Base-by-base conservation (phyloP, 768 basidiomycete genomes). In the Leucogyrophana mollusca region DNA sequence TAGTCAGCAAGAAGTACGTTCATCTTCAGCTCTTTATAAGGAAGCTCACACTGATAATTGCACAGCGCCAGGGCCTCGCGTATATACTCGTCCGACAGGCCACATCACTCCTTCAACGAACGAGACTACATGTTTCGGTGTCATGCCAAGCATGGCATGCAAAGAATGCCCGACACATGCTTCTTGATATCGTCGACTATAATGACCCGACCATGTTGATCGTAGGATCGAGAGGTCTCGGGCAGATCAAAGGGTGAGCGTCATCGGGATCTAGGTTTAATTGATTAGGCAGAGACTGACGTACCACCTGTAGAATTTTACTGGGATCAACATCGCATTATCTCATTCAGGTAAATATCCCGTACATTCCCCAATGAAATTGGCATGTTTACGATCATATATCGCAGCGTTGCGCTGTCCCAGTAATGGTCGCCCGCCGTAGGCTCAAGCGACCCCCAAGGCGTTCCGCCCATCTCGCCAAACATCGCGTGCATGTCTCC, bases 131-230 rank as follows among this genome's bases (percentile, higher is more conserved):
- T 51, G 89, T 96, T 22, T 83, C 82, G 0, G 81, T 98, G 32
- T 75, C 82, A 3, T 98, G 95, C 64, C 94, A 98, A 68, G 94
- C 94, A 22, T 89, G 94, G 81, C 94, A 98, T 54, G 92, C 94
- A n/a, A 96, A 95, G 73, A 94, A 94, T 60, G 76, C 87, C 1
- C 71, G 91, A 18, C 91, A 94, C 59, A 94, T 94, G 85, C 69
- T 95, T 18, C 71, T 95, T 80, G 89, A 94, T 56, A 79, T 97
- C 43, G 85, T 95, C 20, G 94, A 97, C 57, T 79, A 88, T 59
- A 72, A 83, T 30, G 84, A 92, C 47, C 94, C 94, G 1, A 82
- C 81, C 7, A 94, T 96, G 90, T 73, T 93, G 24, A 95, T 97
- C 45, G 94, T 96, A 9, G 94, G 94, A 3, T 94, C 91, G n/a